phyloP scores from a whole-genome alignment of 2,329 filamentous ascomycete species.

The Colletotrichum aenigma region DNA sequence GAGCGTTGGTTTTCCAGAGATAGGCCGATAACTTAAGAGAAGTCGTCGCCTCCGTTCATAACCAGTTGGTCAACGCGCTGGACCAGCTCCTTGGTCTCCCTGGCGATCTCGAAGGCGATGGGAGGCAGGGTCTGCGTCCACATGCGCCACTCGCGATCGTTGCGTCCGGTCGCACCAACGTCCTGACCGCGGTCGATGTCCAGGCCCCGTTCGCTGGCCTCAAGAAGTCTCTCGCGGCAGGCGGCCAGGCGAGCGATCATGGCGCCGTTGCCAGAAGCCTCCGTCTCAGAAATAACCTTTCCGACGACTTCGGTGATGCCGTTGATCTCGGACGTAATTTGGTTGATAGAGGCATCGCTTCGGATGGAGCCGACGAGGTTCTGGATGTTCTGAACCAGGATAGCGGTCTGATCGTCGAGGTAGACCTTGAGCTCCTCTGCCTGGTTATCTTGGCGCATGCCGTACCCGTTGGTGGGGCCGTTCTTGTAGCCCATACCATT shows the following conservation, averaged over 20 bases:
- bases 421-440: slow-evolving; percentile 69
- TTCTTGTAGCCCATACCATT: slow-evolving; percentile 38
- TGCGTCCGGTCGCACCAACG: slow-evolving; percentile 56
- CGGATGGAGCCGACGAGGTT: slow-evolving; percentile 78
- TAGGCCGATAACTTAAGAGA: slow-evolving; percentile 39
- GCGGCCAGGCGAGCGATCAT: slow-evolving; percentile 62
- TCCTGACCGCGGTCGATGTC: slow-evolving; percentile 67
- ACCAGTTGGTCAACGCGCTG: slow-evolving; percentile 46
- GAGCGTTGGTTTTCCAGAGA: background rate
- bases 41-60: slow-evolving; percentile 41
- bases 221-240: slow-evolving; percentile 69
- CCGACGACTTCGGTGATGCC: slow-evolving; percentile 74
- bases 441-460: slow-evolving; percentile 39
- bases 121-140: slow-evolving; percentile 78
- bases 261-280: slow-evolving; percentile 57
- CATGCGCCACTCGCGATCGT: slow-evolving; percentile 61
- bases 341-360: slow-evolving; percentile 63
- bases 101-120: slow-evolving; percentile 85
- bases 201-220: slow-evolving; percentile 65
- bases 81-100: slow-evolving; percentile 77
- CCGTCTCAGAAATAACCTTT: slow-evolving; percentile 71
- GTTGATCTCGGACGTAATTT: slow-evolving; percentile 72
- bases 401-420: slow-evolving; percentile 81
- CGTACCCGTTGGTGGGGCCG: slow-evolving; percentile 42
- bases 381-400: slow-evolving; percentile 81